A percentile compares a stretch with the other conserved stretches of the same genome.
Conservation (phyloP, 441 rosid species). For the Lepidium campestre region DNA sequence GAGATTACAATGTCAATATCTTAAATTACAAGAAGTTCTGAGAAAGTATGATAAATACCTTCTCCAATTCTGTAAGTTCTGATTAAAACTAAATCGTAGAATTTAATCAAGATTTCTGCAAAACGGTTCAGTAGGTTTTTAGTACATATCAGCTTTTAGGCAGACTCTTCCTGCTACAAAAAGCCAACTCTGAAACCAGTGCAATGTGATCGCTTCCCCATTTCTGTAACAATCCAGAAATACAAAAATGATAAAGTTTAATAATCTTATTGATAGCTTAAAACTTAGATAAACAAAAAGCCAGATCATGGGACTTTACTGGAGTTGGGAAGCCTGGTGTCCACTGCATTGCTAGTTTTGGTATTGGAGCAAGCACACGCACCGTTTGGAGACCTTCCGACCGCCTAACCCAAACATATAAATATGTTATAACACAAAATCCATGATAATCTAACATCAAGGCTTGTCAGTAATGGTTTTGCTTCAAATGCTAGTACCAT, state of each 20-base stretch:
- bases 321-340: constrained; percentile 90
- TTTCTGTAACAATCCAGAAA: constrained; percentile 47
- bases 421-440: background rate
- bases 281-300: background rate
- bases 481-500: constrained; percentile 42
- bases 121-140: no score
- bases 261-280: background rate
- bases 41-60: no score
- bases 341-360: constrained; percentile 82
- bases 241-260: background rate
- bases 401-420: constrained; percentile 43
- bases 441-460: background rate
- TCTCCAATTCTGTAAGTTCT: no score
- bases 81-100: no score
- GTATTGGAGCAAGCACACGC: constrained; percentile 84
- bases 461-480: background rate
- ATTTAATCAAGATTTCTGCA: no score
- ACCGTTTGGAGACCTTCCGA: constrained; percentile 83
- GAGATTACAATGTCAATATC: no score
- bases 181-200: constrained; percentile 74
- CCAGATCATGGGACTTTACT: constrained; percentile 32
- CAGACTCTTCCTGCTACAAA: constrained; percentile 18
- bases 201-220: constrained; percentile 99
- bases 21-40: no score
- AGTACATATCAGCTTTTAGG: background rate